These are phyloP conservation scores for Massariosphaeria phaeospora DNA, from an alignment of 495 filamentous ascomycete genomes.

Conservation along the genomic window DNA sequence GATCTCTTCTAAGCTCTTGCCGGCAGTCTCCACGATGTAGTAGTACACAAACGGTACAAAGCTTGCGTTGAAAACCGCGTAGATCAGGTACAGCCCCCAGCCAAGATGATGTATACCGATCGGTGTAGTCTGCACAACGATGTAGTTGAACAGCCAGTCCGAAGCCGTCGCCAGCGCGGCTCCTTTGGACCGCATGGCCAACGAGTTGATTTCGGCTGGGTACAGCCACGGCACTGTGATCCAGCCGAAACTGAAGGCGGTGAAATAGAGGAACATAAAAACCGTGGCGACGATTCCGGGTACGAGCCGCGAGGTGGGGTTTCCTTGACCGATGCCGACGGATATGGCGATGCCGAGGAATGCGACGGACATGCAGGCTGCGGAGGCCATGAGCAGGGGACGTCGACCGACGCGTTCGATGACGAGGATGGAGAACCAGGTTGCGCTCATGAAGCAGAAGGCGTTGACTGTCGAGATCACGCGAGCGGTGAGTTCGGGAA, in stretches of 20 bases:
- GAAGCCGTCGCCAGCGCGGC: constrained; percentile 29
- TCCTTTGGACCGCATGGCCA: constrained; percentile 33
- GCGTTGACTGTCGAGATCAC: constrained; percentile 49
- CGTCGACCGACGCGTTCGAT: constrained; percentile 53
- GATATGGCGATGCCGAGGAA: constrained; percentile 38
- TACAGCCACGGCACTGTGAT: constrained; percentile 38
- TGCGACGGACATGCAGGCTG: constrained; percentile 44
- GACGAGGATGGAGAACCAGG: constrained; percentile 42
- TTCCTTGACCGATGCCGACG: constrained; percentile 42
- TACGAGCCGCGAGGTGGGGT: constrained; percentile 35
- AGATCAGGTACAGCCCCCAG: constrained; percentile 42
- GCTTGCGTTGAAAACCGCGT: constrained; percentile 35
- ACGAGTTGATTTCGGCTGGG: constrained; percentile 39
- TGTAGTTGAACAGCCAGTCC: constrained; percentile 34
- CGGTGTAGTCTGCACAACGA: constrained; percentile 42
- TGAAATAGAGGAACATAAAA: constrained; percentile 37
- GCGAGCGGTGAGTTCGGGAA: constrained; percentile 46
- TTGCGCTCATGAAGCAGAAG: constrained; percentile 41
- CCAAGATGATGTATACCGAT: constrained; percentile 34
- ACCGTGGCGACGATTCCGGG: constrained; percentile 25
- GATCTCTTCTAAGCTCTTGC: constrained; percentile 39
- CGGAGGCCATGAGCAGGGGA: constrained; percentile 47
- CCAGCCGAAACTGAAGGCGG: constrained; percentile 29
- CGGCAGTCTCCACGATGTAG: constrained; percentile 39
- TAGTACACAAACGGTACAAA: constrained; percentile 38